A percentile compares a stretch with the other conserved stretches of the same genome.
These are phyloP conservation scores for Russula vinacea DNA, from an alignment of 768 basidiomycete genomes.

Conservation along the genomic window DNA sequence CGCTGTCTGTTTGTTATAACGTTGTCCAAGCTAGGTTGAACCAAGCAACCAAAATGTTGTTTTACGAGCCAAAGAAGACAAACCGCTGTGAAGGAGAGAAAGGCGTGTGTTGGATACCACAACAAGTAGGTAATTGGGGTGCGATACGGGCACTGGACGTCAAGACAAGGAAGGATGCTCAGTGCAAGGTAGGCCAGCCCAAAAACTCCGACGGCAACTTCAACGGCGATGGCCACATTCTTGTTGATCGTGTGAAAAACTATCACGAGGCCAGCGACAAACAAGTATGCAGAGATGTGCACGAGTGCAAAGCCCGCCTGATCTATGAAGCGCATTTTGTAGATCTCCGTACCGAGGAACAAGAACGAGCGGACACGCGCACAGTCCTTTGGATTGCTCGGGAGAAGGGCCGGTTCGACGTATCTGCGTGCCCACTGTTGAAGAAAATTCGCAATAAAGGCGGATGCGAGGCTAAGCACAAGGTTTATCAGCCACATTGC, in stretches of 20 bases:
- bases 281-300: not conserved
- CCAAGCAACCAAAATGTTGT: too few relatives aligned
- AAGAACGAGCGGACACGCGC: not conserved
- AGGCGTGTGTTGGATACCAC: not conserved
- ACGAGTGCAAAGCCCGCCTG: not conserved
- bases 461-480: not conserved
- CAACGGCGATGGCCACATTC: not conserved
- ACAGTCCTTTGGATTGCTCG: not conserved
- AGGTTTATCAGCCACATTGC: not conserved
- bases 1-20: too few relatives aligned
- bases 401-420: not conserved
- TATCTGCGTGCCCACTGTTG: not conserved
- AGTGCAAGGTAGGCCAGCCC: not conserved
- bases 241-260: not conserved
- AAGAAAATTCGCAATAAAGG: not conserved
- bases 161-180: not conserved
- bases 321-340: not conserved
- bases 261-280: not conserved
- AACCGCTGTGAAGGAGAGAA: not conserved
- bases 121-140: not conserved
- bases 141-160: not conserved
- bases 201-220: not conserved
- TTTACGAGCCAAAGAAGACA: not conserved
- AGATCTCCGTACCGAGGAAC: not conserved
- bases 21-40: too few relatives aligned